phyloP scores from a whole-genome alignment of 306 rosid species.

The Vigna angularis region DNA sequence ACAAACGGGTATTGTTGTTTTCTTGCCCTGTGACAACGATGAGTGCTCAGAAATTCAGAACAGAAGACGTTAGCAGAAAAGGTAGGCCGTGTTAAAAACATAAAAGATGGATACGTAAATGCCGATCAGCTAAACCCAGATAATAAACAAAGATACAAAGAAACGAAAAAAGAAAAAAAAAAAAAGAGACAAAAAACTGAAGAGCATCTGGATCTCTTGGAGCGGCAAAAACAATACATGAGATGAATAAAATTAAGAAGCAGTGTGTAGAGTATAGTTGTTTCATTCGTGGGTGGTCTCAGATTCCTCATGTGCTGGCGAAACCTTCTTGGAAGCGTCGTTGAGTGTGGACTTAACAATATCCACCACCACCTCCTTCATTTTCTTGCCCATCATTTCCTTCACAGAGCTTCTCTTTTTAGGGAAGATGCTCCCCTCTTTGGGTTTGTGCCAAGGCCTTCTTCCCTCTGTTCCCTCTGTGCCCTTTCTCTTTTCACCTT shows the following conservation, averaged over 20 bases:
- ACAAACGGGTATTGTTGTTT: background rate
- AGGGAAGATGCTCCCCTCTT: constrained; percentile 47
- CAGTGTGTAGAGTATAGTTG: background rate
- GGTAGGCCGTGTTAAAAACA: background rate
- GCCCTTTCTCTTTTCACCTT: constrained; percentile 17
- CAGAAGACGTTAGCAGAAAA: background rate
- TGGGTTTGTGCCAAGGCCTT: constrained; percentile 36
- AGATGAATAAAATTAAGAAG: background rate
- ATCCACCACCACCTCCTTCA: background rate
- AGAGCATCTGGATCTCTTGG: background rate
- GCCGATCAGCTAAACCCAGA: background rate
- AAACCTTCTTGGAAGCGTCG: background rate
- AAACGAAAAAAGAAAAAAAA: background rate
- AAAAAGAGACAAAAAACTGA: background rate
- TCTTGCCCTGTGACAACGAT: background rate
- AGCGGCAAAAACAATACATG: background rate
- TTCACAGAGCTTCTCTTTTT: constrained; percentile 38
- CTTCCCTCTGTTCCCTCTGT: constrained; percentile 26
- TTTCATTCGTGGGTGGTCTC: background rate
- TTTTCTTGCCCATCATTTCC: constrained; percentile 33
- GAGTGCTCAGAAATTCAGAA: background rate
- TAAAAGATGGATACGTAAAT: background rate
- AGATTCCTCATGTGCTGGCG: background rate
- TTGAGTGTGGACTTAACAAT: too few species aligned
- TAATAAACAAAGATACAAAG: background rate